Evolutionary conservation across 1,284 basidiomycete species (phyloP).

Genomic region (Tilletia caries): DNA sequence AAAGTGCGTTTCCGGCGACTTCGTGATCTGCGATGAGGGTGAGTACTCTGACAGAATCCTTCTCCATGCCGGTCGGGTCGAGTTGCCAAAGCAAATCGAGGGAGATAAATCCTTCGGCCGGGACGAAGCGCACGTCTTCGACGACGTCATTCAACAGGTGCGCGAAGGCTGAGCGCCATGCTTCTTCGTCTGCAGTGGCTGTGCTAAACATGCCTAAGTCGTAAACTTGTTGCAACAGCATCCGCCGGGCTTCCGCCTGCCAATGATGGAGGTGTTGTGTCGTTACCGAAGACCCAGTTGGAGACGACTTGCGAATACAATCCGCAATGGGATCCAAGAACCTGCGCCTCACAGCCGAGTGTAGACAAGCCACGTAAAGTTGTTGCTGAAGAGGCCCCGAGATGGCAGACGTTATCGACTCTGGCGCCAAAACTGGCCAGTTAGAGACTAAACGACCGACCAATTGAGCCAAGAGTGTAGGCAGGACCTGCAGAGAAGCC

Average conservation of each 20-base stretch:
- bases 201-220: background rate
- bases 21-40: background rate
- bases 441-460: background rate
- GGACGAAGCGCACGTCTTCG: background rate
- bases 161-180: background rate
- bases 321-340: background rate
- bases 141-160: background rate
- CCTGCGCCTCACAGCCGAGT: background rate
- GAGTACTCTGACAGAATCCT: background rate
- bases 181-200: background rate
- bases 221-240: background rate
- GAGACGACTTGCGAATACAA: background rate
- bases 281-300: background rate
- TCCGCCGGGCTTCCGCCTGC: background rate
- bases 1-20: background rate
- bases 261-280: too few relatives aligned
- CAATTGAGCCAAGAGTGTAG: background rate
- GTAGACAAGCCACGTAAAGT: background rate
- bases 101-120: background rate
- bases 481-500: background rate
- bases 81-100: slow-evolving; percentile 8
- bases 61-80: background rate
- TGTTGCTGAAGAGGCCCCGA: background rate
- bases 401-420: background rate
- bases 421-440: background rate